Evolutionary conservation across 140 eudicot genomes (phyloP).

Genomic region (Ambrosia hybrid): DNA sequence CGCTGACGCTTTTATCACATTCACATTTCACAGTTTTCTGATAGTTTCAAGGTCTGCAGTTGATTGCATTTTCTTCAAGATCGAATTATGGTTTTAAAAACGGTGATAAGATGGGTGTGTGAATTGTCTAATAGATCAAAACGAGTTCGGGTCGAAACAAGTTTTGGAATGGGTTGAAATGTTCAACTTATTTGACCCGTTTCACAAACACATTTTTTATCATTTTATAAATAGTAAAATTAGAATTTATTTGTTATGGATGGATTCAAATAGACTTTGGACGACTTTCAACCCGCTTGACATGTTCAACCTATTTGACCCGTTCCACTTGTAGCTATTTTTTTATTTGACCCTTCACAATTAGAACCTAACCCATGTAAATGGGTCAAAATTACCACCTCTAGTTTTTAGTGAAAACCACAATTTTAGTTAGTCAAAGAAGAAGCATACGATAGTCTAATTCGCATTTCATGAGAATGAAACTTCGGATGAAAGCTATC

Average conservation of each 20-base stretch:
- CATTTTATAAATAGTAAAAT: neutral
- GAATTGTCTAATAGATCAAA: no score
- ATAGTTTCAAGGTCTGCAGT: no score
- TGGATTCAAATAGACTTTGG: neutral
- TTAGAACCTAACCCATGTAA: constrained; percentile 2
- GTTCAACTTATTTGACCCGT: no score
- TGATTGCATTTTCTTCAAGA: no score
- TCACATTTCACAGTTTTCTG: no score
- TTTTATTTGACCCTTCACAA: neutral
- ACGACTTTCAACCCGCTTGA: neutral
- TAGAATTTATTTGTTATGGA: neutral
- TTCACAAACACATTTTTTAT: neutral
- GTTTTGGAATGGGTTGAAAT: neutral
- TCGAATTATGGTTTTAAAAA: no score
- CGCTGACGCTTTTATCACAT: no score
- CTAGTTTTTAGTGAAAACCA: constrained; percentile 3
- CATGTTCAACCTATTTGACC: neutral
- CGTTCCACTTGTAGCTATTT: neutral
- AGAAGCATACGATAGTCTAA: constrained; percentile 61
- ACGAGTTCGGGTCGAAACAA: neutral
- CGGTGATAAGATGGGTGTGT: no score
- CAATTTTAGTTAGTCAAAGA: neutral
- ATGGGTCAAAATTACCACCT: neutral
- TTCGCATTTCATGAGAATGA: constrained; percentile 74
- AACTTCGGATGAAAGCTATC: constrained; percentile 89